Conservation (phyloP, 352 stramenopile species). For the Aphanomyces cochlioides region DNA sequence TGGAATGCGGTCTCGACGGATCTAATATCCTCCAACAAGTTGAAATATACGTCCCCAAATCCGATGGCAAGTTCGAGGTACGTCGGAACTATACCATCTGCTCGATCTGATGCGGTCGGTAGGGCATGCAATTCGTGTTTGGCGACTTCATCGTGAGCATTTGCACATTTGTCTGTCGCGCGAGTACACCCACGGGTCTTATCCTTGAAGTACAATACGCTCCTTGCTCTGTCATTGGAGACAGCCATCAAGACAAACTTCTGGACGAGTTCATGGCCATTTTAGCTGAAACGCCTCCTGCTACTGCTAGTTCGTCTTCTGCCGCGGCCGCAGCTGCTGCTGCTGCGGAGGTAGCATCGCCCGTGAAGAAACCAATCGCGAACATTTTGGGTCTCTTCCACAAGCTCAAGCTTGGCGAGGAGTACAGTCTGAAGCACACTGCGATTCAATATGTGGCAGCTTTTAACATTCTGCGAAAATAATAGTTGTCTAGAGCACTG, state of each 20-base stretch:
- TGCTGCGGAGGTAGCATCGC: neutral
- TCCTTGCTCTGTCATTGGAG: constrained; percentile 50
- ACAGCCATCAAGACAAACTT: constrained; percentile 48
- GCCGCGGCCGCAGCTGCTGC: constrained; percentile 45
- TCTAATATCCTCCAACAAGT: constrained; percentile 84
- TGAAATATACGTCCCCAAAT: constrained; percentile 87
- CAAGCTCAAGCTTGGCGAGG: constrained; percentile 56
- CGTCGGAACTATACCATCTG: neutral
- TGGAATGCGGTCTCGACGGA: constrained; percentile 79
- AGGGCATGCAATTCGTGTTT: constrained; percentile 77
- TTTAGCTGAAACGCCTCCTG: constrained; percentile 55
- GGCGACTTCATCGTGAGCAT: constrained; percentile 83
- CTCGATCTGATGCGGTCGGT: neutral
- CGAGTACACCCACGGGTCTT: constrained; percentile 71
- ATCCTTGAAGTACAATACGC: constrained; percentile 83
- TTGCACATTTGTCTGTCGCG: constrained; percentile 84
- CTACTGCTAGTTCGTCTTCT: neutral
- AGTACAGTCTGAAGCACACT: constrained; percentile 87
- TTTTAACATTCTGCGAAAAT: constrained; percentile 83
- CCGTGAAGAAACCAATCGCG: constrained; percentile 68
- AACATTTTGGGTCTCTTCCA: constrained; percentile 62
- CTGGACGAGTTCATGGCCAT: constrained; percentile 80
- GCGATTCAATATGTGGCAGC: constrained; percentile 82
- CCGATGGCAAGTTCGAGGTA: constrained; percentile 82
- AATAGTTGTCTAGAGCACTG: constrained; percentile 46